Evolutionary conservation across 768 basidiomycete species (phyloP).

Genomic region (Boletellus ananiceps): DNA sequence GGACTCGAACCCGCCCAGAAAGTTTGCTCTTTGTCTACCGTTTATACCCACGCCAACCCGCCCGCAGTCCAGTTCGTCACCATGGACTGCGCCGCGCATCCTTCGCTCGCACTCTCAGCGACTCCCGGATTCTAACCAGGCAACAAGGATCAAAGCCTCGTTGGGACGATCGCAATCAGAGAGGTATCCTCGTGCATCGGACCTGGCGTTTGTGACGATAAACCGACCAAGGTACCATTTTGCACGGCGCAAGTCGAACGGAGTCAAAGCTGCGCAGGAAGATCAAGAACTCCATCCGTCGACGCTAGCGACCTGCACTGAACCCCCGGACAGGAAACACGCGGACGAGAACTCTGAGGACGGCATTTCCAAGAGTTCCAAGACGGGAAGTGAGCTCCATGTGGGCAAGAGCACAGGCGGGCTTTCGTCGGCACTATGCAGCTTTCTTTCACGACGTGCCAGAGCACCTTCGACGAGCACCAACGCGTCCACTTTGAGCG

Average conservation of each 20-base stretch:
- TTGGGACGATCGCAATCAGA: conserved; percentile 26
- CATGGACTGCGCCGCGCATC: conserved; percentile 16
- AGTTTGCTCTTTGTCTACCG: conserved; percentile 21
- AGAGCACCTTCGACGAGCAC: conserved; percentile 24
- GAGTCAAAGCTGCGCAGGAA: background rate
- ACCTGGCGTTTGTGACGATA: conserved; percentile 22
- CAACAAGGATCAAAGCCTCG: background rate
- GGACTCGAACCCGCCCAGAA: conserved; percentile 6
- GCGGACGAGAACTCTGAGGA: background rate
- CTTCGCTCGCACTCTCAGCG: conserved; percentile 28
- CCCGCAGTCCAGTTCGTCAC: background rate
- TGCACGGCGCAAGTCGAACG: conserved; percentile 10
- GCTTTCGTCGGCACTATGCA: conserved; percentile 7
- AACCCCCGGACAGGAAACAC: background rate
- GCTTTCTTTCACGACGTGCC: conserved; percentile 13
- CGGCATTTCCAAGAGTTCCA: background rate
- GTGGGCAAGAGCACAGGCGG: background rate
- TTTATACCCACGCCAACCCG: conserved; percentile 20
- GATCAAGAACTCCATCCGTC: background rate
- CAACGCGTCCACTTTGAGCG: conserved; percentile 6
- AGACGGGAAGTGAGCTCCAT: background rate
- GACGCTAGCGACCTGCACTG: background rate
- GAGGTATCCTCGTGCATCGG: conserved; percentile 16
- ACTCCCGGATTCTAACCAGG: background rate
- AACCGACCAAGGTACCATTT: conserved; percentile 20